Evolutionary conservation across 805 yeast species (phyloP).

Genomic region (Schizosaccharomyces osmophilus): DNA sequence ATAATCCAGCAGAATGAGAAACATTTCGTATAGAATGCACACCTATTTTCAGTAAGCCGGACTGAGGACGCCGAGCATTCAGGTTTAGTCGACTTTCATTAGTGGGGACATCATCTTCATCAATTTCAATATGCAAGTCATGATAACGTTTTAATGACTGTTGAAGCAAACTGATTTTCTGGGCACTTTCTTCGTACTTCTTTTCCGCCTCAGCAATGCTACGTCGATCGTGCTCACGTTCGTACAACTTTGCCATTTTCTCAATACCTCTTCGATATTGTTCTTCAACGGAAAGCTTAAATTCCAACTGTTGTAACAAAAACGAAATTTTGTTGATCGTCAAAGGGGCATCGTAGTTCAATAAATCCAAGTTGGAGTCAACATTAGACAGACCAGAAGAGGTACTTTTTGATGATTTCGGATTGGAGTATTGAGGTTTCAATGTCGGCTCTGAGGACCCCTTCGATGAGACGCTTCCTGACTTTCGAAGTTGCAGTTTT

Average conservation of each 20-base stretch:
- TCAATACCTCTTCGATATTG: conserved; percentile 85
- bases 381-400: neutral
- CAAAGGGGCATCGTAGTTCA: conserved; percentile 83
- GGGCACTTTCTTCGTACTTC: conserved; percentile 60
- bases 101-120: conserved; percentile 33
- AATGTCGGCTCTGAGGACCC: neutral
- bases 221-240: conserved; percentile 73
- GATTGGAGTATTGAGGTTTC: neutral
- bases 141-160: conserved; percentile 70
- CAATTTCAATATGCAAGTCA: conserved; percentile 56
- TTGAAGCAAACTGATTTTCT: conserved; percentile 59
- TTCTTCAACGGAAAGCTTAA: conserved; percentile 78
- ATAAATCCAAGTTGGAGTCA: conserved; percentile 7
- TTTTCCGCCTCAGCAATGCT: conserved; percentile 72
- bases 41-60: conserved; percentile 56
- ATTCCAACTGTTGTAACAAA: conserved; percentile 85
- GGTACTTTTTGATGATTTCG: neutral
- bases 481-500: conserved; percentile 20
- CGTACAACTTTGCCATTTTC: conserved; percentile 63
- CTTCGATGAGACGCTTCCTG: neutral
- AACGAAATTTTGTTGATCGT: conserved; percentile 83
- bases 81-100: conserved; percentile 43
- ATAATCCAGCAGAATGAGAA: conserved; percentile 56
- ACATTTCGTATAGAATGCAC: conserved; percentile 63
- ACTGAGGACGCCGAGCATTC: conserved; percentile 51